phyloP scores from a whole-genome alignment of 2,329 filamentous ascomycete species.

The Lecanicillium sp. region DNA sequence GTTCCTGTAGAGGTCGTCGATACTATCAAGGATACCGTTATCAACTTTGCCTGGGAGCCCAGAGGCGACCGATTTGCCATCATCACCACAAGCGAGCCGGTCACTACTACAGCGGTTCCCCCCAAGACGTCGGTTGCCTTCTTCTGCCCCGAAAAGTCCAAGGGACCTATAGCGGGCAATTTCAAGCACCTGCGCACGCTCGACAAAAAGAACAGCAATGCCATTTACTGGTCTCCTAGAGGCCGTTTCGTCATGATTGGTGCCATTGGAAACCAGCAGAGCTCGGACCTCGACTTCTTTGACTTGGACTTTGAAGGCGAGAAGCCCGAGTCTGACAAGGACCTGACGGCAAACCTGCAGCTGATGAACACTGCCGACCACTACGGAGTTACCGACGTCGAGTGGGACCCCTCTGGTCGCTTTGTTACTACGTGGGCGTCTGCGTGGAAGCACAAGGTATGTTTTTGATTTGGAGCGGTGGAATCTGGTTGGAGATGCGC shows the following conservation, averaged over 20 bases:
- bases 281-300: constrained; percentile 94
- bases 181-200: constrained; percentile 93
- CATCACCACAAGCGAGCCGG: constrained; percentile 85
- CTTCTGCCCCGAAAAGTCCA: constrained; percentile 93
- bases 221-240: constrained; percentile 97
- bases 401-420: constrained; percentile 95
- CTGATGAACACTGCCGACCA: constrained; percentile 91
- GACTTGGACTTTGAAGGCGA: constrained; percentile 98
- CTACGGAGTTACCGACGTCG: constrained; percentile 94
- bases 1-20: constrained; percentile 97
- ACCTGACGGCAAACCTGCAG: constrained; percentile 88
- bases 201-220: constrained; percentile 99
- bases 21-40: constrained; percentile 94
- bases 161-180: constrained; percentile 73
- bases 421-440: constrained; percentile 91
- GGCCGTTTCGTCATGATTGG: constrained; percentile 93
- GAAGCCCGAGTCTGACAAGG: constrained; percentile 87
- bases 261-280: constrained; percentile 85
- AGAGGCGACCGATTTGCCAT: constrained; percentile 96
- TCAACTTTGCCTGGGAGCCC: constrained; percentile 99
- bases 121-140: constrained; percentile 94
- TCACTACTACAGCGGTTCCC: constrained; percentile 68
- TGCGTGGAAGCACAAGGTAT: constrained; percentile 91
- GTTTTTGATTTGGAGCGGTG: constrained; percentile 24
- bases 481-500: constrained; percentile 4